Evolutionary conservation across 768 basidiomycete species (phyloP).

Genomic region (Lactifluus subvellereus): DNA sequence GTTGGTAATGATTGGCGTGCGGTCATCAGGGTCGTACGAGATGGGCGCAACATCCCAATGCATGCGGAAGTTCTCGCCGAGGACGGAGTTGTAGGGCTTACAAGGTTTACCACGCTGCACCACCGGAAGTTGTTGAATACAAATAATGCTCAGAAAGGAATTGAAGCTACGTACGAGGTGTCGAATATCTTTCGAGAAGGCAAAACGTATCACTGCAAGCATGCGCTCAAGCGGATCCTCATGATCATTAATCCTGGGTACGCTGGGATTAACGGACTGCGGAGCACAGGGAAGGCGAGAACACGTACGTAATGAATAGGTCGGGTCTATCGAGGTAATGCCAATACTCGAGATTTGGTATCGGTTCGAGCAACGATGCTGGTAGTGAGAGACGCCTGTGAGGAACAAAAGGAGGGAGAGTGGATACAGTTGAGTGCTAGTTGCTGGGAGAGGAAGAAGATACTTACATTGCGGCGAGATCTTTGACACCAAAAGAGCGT

Average conservation of each 20-base stretch:
- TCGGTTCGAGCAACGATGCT: constrained; percentile 86
- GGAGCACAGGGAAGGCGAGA: neutral
- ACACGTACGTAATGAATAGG: constrained; percentile 79
- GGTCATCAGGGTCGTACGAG: constrained; percentile 43
- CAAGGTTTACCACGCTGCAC: constrained; percentile 80
- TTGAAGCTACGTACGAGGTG: constrained; percentile 56
- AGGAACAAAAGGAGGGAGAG: neutral
- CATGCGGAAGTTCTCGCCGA: constrained; percentile 84
- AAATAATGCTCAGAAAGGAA: neutral
- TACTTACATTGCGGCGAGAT: constrained; percentile 86
- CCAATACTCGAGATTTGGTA: constrained; percentile 97
- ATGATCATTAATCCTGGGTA: constrained; percentile 80
- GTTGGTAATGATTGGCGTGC: constrained; percentile 42
- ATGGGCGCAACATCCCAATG: constrained; percentile 79
- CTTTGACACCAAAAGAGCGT: constrained; percentile 89
- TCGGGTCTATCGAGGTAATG: constrained; percentile 89
- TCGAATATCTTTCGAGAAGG: constrained; percentile 92
- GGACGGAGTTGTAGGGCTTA: constrained; percentile 87
- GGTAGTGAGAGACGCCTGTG: constrained; percentile 85
- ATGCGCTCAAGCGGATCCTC: constrained; percentile 91
- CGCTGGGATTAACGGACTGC: neutral
- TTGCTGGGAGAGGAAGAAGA: neutral
- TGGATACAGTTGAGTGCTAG: constrained; percentile 10
- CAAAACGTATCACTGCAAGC: constrained; percentile 84
- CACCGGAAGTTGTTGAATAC: neutral